These are phyloP conservation scores for Microsporum canis DNA, from an alignment of 2,329 filamentous ascomycete species.

Conservation along the genomic window DNA sequence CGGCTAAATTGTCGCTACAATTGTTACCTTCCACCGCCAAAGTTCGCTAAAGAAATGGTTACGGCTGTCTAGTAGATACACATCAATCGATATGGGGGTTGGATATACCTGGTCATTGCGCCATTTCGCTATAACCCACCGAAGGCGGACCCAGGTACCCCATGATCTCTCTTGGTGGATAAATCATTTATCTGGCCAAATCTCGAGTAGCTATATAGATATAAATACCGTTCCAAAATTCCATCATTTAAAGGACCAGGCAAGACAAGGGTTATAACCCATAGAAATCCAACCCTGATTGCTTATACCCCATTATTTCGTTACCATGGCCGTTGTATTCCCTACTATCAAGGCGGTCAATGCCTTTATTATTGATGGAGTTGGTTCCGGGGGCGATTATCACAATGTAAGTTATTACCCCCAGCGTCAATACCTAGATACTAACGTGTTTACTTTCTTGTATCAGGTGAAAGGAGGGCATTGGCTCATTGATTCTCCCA, in stretches of 20 bases:
- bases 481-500: constrained; percentile 85
- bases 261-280: neutral
- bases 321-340: constrained; percentile 19
- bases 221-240: neutral
- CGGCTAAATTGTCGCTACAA: neutral
- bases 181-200: neutral
- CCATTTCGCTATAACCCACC: neutral
- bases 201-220: neutral
- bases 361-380: constrained; percentile 37
- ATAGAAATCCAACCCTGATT: neutral
- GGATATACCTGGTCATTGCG: neutral
- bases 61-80: neutral
- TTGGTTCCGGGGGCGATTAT: constrained; percentile 48
- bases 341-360: constrained; percentile 37
- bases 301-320: neutral
- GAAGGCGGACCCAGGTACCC: neutral
- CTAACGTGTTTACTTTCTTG: neutral
- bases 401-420: constrained; percentile 65
- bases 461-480: constrained; percentile 37
- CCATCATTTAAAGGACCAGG: neutral
- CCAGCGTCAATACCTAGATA: neutral
- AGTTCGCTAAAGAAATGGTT: neutral
- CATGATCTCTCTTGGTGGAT: neutral
- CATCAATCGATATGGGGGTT: neutral
- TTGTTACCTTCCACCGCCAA: neutral